phyloP scores from a whole-genome alignment of 306 rosid genomes.

The Rosa rugosa region DNA sequence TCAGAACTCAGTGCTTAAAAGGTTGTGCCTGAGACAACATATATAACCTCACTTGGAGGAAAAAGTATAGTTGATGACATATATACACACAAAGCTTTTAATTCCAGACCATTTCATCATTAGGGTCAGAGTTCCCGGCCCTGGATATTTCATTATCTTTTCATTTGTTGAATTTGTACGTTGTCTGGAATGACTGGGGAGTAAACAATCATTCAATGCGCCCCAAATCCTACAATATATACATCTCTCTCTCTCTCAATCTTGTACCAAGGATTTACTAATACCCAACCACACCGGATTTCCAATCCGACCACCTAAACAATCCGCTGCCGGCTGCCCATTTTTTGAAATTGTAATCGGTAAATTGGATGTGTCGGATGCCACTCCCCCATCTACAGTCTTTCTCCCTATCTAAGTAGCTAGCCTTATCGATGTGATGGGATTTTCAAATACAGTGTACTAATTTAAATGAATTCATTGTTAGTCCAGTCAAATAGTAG shows the following conservation, averaged over 20 bases:
- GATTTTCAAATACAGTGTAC: not conserved
- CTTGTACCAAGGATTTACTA: too few species aligned
- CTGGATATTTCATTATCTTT: conserved; percentile 3
- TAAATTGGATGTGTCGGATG: too few species aligned
- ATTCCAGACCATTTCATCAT: conserved; percentile 9
- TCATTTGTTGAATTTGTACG: not conserved
- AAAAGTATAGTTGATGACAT: too few species aligned
- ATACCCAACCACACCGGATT: too few species aligned
- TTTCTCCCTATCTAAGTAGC: too few species aligned
- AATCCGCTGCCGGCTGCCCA: too few species aligned
- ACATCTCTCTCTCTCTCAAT: not conserved
- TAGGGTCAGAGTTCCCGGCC: conserved; percentile 38
- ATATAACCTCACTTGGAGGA: too few species aligned
- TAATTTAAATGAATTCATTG: not conserved
- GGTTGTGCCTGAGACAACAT: too few species aligned
- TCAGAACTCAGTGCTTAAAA: too few species aligned
- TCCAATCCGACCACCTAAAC: too few species aligned
- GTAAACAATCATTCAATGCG: not conserved
- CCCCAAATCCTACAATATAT: not conserved
- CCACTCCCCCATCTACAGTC: not conserved
- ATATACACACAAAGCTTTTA: not conserved
- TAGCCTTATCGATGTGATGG: not conserved
- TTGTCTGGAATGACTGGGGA: not conserved
- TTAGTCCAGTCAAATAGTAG: conserved; percentile 4
- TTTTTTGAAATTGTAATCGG: too few species aligned